Evolutionary conservation across 805 yeast species (phyloP).

Genomic region (Hanseniaspora valbyensis): DNA sequence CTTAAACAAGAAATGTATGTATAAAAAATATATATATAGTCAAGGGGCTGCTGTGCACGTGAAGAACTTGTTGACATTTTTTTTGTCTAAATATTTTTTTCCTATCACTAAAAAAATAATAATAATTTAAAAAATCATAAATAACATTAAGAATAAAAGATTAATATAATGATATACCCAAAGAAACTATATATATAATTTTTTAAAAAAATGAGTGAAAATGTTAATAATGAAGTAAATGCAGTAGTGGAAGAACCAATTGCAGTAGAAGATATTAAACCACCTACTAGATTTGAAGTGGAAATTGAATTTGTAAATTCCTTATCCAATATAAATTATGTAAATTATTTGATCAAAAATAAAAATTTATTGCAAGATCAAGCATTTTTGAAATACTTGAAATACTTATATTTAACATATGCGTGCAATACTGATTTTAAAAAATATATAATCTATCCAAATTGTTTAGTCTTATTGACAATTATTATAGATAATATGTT

Average conservation of each 20-base stretch:
- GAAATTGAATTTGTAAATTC: constrained; percentile 72
- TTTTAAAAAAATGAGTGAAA: not conserved
- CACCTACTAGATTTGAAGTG: constrained; percentile 42
- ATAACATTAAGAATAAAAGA: too few relatives aligned
- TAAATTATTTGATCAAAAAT: constrained; percentile 77
- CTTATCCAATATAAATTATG: constrained; percentile 76
- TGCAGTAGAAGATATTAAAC: constrained; percentile 11
- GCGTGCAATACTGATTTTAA: constrained; percentile 54
- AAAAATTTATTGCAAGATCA: constrained; percentile 56
- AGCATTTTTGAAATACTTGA: constrained; percentile 60
- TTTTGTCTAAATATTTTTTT: too few relatives aligned
- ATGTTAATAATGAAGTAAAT: not conserved
- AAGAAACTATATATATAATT: too few relatives aligned
- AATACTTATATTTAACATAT: constrained; percentile 61
- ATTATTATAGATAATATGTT: constrained; percentile 34
- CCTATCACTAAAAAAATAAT: too few relatives aligned
- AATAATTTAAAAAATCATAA: too few relatives aligned
- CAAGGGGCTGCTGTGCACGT: too few relatives aligned
- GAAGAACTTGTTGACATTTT: too few relatives aligned
- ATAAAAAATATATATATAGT: too few relatives aligned
- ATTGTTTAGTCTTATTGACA: constrained; percentile 70
- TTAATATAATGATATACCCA: too few relatives aligned
- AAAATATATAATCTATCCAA: constrained; percentile 50
- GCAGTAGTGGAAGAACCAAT: not conserved
- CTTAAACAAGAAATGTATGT: too few relatives aligned